Evolutionary conservation across 192 early-diverging fungal species (phyloP).

Genomic region (Coemansia sp.): DNA sequence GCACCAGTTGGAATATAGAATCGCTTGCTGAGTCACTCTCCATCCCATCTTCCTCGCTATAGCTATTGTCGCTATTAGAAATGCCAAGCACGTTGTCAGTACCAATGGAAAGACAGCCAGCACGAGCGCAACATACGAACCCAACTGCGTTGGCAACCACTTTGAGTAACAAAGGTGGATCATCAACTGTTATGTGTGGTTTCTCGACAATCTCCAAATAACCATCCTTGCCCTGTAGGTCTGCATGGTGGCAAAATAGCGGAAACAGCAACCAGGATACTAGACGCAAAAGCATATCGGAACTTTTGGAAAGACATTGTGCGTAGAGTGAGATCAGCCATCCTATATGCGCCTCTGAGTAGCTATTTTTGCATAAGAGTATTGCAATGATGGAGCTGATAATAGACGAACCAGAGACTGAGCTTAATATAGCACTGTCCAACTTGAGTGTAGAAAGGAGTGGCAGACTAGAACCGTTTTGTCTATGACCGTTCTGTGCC

Average conservation of each 20-base stretch:
- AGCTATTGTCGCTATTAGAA: too few species aligned
- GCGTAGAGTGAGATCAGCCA: constrained; percentile 28
- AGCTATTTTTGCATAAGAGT: constrained; percentile 7
- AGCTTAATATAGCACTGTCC: too few species aligned
- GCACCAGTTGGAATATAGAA: neutral
- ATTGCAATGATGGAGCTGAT: neutral
- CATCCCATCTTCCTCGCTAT: too few species aligned
- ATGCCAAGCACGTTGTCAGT: neutral
- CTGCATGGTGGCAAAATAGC: constrained; percentile 20
- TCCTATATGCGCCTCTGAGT: constrained; percentile 10
- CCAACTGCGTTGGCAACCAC: constrained; percentile 33
- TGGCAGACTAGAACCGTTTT: too few species aligned
- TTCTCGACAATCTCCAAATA: constrained; percentile 12
- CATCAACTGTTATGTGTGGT: constrained; percentile 29
- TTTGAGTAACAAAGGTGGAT: constrained; percentile 33
- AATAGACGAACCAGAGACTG: too few species aligned
- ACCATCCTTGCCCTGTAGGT: constrained; percentile 8
- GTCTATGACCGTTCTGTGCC: too few species aligned
- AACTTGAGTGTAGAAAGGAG: too few species aligned
- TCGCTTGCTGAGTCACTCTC: too few species aligned
- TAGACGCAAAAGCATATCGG: constrained; percentile 18
- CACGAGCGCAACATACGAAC: constrained; percentile 43
- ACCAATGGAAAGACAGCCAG: constrained; percentile 20
- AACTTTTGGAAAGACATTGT: constrained; percentile 20
- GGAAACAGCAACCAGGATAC: constrained; percentile 43